phyloP scores from a whole-genome alignment of 768 basidiomycete genomes.

The Epithele typhae region DNA sequence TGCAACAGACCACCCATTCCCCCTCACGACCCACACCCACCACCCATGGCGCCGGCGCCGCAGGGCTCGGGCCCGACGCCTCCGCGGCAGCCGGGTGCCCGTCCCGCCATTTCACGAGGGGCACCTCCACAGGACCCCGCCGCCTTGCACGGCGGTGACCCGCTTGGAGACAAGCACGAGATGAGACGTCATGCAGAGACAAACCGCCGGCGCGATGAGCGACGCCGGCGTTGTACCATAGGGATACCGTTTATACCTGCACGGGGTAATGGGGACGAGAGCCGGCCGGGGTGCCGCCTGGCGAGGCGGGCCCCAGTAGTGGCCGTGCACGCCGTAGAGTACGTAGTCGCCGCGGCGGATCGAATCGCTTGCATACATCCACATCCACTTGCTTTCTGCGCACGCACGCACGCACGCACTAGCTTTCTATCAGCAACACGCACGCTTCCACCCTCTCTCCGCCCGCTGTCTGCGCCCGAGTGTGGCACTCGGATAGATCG shows the following conservation, averaged over 20 bases:
- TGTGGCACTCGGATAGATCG: no score
- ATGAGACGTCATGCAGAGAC: no score
- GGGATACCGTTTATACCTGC: constrained; percentile 9
- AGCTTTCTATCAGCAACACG: no score
- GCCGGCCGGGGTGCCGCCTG: background rate
- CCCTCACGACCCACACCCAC: constrained; percentile 5
- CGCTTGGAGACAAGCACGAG: no score
- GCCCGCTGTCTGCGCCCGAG: constrained; percentile 7
- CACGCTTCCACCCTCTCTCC: constrained; percentile 1
- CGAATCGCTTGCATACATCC: constrained; percentile 9
- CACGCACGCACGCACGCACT: constrained; percentile 8
- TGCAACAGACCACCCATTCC: constrained; percentile 1
- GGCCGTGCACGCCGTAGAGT: no score
- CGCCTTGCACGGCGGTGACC: no score
- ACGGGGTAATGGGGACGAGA: constrained; percentile 11
- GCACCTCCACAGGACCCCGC: no score
- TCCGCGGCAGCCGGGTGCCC: background rate
- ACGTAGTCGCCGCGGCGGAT: no score
- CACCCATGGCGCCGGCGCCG: constrained; percentile 2
- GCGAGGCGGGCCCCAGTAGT: no score
- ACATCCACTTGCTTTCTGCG: constrained; percentile 9
- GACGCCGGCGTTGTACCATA: constrained; percentile 13
- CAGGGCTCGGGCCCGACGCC: background rate
- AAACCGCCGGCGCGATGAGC: no score
- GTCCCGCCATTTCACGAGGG: background rate